Percentiles rank a stretch among this genome's conserved stretches.
These are phyloP conservation scores for Arthrinium phaeospermum DNA, from an alignment of 2,329 filamentous ascomycete genomes.

Conservation along the genomic window DNA sequence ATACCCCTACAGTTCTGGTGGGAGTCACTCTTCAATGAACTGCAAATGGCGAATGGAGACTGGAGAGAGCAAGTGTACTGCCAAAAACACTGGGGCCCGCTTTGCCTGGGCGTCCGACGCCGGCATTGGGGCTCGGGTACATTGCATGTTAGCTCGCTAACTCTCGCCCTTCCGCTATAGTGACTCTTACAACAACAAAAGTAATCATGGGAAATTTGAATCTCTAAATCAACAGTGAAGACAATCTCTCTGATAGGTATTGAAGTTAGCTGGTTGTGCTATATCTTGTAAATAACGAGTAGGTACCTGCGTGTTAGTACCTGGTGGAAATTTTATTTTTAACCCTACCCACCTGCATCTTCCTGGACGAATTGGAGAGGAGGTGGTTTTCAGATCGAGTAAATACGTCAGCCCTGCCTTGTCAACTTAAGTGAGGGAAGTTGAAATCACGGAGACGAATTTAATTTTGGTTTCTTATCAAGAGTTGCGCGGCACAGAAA, in stretches of 20 bases:
- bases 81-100: conserved; percentile 8
- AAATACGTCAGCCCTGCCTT: not conserved
- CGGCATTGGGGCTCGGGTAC: conserved; percentile 15
- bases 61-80: not conserved
- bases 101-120: conserved; percentile 6
- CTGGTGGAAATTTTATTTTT: not conserved
- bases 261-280: not conserved
- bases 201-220: not conserved
- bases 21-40: conserved; percentile 6
- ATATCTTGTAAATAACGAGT: not conserved
- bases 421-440: not conserved
- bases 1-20: not conserved
- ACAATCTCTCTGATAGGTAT: not conserved
- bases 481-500: not conserved
- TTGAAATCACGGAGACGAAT: not conserved
- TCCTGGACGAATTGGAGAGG: not conserved
- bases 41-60: not conserved
- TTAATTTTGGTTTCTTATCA: not conserved
- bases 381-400: not conserved
- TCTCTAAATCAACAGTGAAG: not conserved
- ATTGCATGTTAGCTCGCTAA: not conserved
- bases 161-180: not conserved
- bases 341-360: conserved; percentile 1
- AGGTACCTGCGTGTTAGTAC: not conserved
- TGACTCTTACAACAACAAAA: not conserved